These are phyloP conservation scores for Penicillium goetzii DNA, from an alignment of 495 filamentous ascomycete species.

Conservation along the genomic window DNA sequence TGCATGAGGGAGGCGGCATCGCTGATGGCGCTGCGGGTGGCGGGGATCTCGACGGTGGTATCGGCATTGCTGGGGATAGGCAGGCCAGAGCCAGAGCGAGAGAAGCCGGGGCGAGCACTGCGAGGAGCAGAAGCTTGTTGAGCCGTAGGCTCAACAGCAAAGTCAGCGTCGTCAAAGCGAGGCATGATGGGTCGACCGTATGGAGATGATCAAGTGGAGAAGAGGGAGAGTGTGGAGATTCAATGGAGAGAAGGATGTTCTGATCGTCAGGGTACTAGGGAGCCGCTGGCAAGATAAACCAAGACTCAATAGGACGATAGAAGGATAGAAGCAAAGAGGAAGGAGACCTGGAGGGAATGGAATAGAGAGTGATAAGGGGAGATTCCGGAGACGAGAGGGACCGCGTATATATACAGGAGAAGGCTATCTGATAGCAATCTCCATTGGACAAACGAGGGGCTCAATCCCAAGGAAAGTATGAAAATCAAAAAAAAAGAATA, in stretches of 20 bases:
- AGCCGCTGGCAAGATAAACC: neutral
- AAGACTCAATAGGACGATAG: neutral
- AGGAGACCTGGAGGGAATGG: neutral
- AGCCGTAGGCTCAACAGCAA: constrained; percentile 43
- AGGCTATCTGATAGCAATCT: constrained; percentile 20
- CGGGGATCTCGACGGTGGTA: constrained; percentile 71
- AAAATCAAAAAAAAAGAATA: constrained; percentile 2
- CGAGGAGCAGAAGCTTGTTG: constrained; percentile 8
- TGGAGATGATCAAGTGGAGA: constrained; percentile 14
- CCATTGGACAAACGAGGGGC: constrained; percentile 24
- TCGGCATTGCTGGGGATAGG: constrained; percentile 53
- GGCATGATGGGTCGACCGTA: constrained; percentile 55
- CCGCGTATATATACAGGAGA: constrained; percentile 18
- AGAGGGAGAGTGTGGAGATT: constrained; percentile 1
- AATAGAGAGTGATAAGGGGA: neutral
- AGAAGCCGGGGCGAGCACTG: constrained; percentile 18
- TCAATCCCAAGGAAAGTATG: constrained; percentile 9
- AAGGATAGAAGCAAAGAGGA: neutral
- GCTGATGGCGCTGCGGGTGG: constrained; percentile 68
- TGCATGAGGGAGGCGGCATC: constrained; percentile 75
- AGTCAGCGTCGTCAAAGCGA: constrained; percentile 63
- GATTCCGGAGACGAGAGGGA: neutral
- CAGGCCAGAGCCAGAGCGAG: constrained; percentile 30
- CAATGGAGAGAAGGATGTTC: neutral
- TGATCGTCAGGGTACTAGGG: constrained; percentile 1